Conservation (phyloP, 345 rosid genomes). For the Aegle marmelos region DNA sequence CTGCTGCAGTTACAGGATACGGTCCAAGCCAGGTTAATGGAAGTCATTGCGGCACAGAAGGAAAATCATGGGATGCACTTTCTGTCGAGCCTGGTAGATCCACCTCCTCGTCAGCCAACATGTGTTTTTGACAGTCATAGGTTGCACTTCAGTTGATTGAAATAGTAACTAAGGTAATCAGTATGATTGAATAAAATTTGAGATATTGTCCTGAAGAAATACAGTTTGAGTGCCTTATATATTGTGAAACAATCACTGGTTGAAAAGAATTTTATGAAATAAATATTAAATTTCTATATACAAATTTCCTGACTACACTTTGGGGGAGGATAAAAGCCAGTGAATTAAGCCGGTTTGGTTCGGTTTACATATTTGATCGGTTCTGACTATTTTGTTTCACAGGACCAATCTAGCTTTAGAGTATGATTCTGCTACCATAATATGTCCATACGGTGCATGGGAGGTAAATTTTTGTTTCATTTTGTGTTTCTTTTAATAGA, state of each 20-base stretch:
- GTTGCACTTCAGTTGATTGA: not conserved
- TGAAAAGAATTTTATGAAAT: not conserved
- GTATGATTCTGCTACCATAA: no score
- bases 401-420: no score
- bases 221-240: not conserved
- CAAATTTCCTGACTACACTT: no score
- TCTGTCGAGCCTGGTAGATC: conserved; percentile 2
- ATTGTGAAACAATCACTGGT: not conserved
- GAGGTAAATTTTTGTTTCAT: no score
- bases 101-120: conserved; percentile 31
- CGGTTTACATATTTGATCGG: no score
- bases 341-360: no score
- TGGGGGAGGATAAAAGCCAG: no score
- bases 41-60: conserved; percentile 35
- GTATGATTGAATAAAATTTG: not conserved
- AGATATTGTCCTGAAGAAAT: not conserved
- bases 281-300: no score
- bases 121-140: conserved; percentile 34
- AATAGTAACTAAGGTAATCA: not conserved
- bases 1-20: conserved; percentile 20
- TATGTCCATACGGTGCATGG: no score
- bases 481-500: no score
- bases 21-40: conserved; percentile 18
- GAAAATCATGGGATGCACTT: conserved; percentile 21
- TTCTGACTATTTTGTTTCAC: no score